Evolutionary conservation across 1,139 yeast species (phyloP).

Genomic region (Zygosaccharomyces sapae): DNA sequence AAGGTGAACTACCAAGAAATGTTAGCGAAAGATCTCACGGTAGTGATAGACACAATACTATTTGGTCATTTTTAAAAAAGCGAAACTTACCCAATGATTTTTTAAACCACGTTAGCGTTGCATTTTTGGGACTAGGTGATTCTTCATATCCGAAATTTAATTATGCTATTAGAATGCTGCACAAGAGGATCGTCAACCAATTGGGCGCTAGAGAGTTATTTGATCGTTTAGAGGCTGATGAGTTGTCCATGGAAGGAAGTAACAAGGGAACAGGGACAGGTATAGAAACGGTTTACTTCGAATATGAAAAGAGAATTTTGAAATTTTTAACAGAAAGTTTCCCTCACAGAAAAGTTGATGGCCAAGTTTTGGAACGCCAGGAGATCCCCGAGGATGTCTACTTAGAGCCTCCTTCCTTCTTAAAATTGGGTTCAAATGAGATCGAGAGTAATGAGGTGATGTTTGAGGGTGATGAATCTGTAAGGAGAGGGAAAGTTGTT

Average conservation of each 20-base stretch:
- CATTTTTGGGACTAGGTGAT: conserved; percentile 92
- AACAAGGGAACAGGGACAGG: conserved; percentile 60
- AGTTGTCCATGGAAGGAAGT: conserved; percentile 44
- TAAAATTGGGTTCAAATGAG: conserved; percentile 16
- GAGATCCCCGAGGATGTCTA: conserved; percentile 26
- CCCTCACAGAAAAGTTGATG: conserved; percentile 36
- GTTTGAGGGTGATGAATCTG: conserved; percentile 24
- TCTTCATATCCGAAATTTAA: conserved; percentile 85
- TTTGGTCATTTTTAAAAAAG: conserved; percentile 71
- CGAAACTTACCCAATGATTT: conserved; percentile 63
- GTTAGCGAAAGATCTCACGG: conserved; percentile 38
- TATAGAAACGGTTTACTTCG: conserved; percentile 67
- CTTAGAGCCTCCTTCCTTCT: conserved; percentile 28
- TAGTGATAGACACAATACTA: conserved; percentile 38
- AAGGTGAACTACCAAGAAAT: conserved; percentile 87
- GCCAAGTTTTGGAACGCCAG: conserved; percentile 21
- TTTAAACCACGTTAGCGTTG: conserved; percentile 56
- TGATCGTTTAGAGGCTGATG: conserved; percentile 84
- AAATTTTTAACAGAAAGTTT: conserved; percentile 40
- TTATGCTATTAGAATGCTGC: conserved; percentile 78
- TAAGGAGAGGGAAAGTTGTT: conserved; percentile 43
- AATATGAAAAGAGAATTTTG: conserved; percentile 61
- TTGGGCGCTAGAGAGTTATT: conserved; percentile 75
- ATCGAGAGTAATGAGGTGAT: conserved; percentile 8
- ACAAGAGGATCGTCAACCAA: conserved; percentile 63